A percentile compares a stretch with the other conserved stretches of the same genome.
These are phyloP conservation scores for Xylaria sp. DNA, from an alignment of 2,329 filamentous ascomycete genomes.

Conservation along the genomic window DNA sequence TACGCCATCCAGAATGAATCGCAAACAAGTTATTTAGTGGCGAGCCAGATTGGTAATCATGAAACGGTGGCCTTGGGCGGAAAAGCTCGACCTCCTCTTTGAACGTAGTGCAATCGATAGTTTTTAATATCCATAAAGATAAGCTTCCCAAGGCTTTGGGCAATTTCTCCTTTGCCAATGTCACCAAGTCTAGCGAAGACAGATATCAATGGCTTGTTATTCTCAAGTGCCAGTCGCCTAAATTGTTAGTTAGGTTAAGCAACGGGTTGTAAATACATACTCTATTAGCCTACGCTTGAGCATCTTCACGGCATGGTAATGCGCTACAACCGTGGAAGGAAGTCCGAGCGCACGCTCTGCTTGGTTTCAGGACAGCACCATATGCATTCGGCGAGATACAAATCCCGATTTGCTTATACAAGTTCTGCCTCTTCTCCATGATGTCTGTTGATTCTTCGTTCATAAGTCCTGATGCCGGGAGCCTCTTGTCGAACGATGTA, in stretches of 20 bases:
- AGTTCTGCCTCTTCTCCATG: conserved; percentile 26
- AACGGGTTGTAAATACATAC: neutral
- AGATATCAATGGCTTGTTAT: neutral
- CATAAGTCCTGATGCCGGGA: conserved; percentile 23
- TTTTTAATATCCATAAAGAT: conserved; percentile 51
- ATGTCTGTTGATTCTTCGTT: conserved; percentile 22
- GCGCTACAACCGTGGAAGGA: neutral
- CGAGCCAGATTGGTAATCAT: conserved; percentile 51
- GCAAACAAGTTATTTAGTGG: conserved; percentile 60
- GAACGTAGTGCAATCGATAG: conserved; percentile 55
- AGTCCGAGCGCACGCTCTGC: neutral
- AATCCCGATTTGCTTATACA: conserved; percentile 30
- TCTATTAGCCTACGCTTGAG: neutral
- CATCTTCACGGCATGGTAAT: neutral
- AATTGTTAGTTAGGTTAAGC: neutral
- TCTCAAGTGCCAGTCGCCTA: neutral
- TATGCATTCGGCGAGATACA: conserved; percentile 30
- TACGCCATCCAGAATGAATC: conserved; percentile 47
- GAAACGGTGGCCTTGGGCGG: conserved; percentile 52
- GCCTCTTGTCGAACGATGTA: conserved; percentile 34
- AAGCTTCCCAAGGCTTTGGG: conserved; percentile 53
- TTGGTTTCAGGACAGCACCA: conserved; percentile 41
- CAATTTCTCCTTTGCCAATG: conserved; percentile 62
- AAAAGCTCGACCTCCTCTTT: conserved; percentile 54
- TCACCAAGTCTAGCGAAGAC: conserved; percentile 58